phyloP scores from a whole-genome alignment of 306 rosid species.

The Delonix regia region DNA sequence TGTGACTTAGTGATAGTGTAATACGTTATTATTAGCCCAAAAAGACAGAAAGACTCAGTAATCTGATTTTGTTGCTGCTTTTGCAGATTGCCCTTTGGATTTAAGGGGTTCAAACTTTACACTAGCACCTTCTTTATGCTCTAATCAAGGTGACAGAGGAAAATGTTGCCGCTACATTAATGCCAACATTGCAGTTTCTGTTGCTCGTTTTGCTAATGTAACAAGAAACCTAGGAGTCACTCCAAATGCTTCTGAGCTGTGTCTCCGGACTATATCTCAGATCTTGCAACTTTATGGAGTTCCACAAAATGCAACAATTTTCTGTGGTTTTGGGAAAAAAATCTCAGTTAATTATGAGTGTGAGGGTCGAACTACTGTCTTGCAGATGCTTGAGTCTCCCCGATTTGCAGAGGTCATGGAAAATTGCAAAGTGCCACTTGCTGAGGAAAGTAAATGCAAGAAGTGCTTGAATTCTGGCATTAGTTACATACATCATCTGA shows the following conservation, averaged over 20 bases:
- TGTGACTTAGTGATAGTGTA: conserved; percentile 17
- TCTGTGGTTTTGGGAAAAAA: conserved; percentile 92
- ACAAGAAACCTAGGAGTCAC: conserved; percentile 82
- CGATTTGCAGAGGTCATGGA: conserved; percentile 62
- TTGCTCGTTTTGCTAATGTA: conserved; percentile 79
- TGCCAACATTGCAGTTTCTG: conserved; percentile 79
- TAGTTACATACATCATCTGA: conserved; percentile 68
- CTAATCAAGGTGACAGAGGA: conserved; percentile 65
- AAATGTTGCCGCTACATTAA: conserved; percentile 95
- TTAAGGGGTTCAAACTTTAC: conserved; percentile 80
- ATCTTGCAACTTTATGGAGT: conserved; percentile 78
- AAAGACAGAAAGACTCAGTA: background rate
- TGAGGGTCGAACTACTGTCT: conserved; percentile 76
- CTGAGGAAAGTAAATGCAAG: conserved; percentile 69
- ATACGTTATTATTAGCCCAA: background rate
- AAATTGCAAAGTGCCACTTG: conserved; percentile 71
- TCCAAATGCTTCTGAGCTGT: conserved; percentile 59
- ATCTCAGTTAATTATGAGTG: conserved; percentile 81
- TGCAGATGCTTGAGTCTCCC: conserved; percentile 85
- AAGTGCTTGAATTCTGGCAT: conserved; percentile 83
- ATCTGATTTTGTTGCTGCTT: conserved; percentile 34
- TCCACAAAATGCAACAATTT: conserved; percentile 68
- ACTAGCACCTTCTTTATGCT: conserved; percentile 77
- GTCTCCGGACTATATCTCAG: conserved; percentile 72
- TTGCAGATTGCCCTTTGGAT: conserved; percentile 93